Evolutionary conservation across 148 eudicot species (phyloP), one percentile per base, ranked within the genome.

Genomic region (Dianthus caryophyllus): DNA sequence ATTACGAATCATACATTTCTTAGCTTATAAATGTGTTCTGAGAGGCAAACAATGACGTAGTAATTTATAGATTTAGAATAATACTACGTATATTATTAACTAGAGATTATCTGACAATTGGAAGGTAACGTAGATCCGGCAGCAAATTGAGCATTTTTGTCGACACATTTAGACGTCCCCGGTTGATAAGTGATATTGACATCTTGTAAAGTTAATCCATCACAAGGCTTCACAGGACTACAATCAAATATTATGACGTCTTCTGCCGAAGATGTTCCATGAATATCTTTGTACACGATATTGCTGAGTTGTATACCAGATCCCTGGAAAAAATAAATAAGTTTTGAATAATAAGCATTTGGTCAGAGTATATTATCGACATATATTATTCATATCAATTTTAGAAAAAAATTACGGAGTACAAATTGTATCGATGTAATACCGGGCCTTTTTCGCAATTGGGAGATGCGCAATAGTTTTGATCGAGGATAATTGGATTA

Each of bases 401-500:
- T n/a, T n/a, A n/a, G n/a, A n/a, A n/a, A n/a, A n/a, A n/a, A n/a
- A n/a, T n/a, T n/a, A n/a, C n/a, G n/a, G n/a, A n/a, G n/a, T n/a
- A n/a, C n/a, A n/a, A n/a, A n/a, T n/a, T 17, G 13, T 14, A 0
- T 33, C 3, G 38, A 33, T 7, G 38, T 33, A 8, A 2, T 70
- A 75, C 79, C 71, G 71, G 62, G 12, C 67, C 71, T n/a, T 1
- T 12, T 16, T 75, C 71, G 79, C 87, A 81, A 25, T 52, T 30
- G n/a, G 50, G 3, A 6, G 71, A 16, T 0, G 73, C 76, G 9
- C 89, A 82, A 20, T 89, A 87, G 24, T 49, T 56, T 47, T 90
- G 94, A 67, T 90, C 87, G 2, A 90, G 82, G 64, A 87, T 69
- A 62, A 90, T 78, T 2, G 97, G 97, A 65, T 87, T 82, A 24